Conservation (phyloP, 2,329 filamentous ascomycete genomes). For the Alternaria sp. region DNA sequence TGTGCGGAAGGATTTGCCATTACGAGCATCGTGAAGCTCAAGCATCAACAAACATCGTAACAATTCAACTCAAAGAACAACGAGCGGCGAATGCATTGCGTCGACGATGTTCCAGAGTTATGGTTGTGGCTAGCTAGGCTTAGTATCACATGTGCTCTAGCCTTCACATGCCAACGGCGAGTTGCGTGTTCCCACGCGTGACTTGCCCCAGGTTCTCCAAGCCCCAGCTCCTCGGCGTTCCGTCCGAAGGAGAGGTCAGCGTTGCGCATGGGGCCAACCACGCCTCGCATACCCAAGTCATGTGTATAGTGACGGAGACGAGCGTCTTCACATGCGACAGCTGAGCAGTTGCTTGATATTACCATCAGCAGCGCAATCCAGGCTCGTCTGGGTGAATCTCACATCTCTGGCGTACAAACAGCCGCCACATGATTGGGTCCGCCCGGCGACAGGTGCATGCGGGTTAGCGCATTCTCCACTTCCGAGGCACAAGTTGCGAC, state of each 20-base stretch:
- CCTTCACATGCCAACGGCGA: slow-evolving; percentile 36
- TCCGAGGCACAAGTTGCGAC: slow-evolving; percentile 43
- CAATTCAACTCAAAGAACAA: not conserved
- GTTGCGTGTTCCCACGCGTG: slow-evolving; percentile 18
- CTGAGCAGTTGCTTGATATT: not conserved
- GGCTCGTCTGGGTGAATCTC: slow-evolving; percentile 17
- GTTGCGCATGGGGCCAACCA: slow-evolving; percentile 21
- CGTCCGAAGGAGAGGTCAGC: slow-evolving; percentile 19
- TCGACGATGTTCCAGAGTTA: not conserved
- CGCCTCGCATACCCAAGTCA: slow-evolving; percentile 15
- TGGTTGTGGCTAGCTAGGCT: not conserved
- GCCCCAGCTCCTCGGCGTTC: slow-evolving; percentile 16
- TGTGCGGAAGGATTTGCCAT: slow-evolving; percentile 31
- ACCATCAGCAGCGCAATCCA: slow-evolving; percentile 9
- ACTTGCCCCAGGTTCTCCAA: slow-evolving; percentile 31
- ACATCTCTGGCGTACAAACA: slow-evolving; percentile 35
- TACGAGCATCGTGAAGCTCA: slow-evolving; percentile 14
- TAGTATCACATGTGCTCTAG: slow-evolving; percentile 18
- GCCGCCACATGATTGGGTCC: slow-evolving; percentile 31
- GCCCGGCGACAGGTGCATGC: slow-evolving; percentile 15
- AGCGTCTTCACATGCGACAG: slow-evolving; percentile 35
- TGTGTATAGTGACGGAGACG: slow-evolving; percentile 16
- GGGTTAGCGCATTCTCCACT: slow-evolving; percentile 36
- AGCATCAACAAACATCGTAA: not conserved
- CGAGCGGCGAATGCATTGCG: slow-evolving; percentile 1